Evolutionary conservation across 2,329 filamentous ascomycete species (phyloP).

Genomic region (Arthroderma sp.): DNA sequence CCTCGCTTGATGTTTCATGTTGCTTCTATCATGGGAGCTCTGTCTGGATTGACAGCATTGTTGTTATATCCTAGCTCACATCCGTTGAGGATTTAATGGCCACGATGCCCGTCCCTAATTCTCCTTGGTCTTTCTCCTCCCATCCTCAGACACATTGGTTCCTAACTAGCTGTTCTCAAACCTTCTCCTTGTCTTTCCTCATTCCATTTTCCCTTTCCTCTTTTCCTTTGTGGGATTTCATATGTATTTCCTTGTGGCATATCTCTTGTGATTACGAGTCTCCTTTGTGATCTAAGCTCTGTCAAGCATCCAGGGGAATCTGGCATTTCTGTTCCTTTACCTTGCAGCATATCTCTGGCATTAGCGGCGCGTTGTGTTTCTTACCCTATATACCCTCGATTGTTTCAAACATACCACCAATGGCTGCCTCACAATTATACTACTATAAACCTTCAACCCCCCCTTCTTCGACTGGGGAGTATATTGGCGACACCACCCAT

Average conservation of each 20-base stretch:
- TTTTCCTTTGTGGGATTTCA: slow-evolving; percentile 10
- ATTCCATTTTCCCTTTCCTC: slow-evolving; percentile 10
- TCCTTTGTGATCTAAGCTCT: background rate
- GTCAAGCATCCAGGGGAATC: background rate
- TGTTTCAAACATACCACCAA: background rate
- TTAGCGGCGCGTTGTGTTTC: background rate
- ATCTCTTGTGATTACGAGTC: slow-evolving; percentile 2
- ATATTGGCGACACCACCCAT: slow-evolving; percentile 29
- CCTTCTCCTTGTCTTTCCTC: slow-evolving; percentile 13
- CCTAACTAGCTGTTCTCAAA: slow-evolving; percentile 5
- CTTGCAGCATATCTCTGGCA: slow-evolving; percentile 1
- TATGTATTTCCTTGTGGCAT: slow-evolving; percentile 4
- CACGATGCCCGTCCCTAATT: slow-evolving; percentile 16
- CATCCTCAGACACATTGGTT: slow-evolving; percentile 4
- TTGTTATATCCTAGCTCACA: background rate
- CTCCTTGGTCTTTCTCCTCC: slow-evolving; percentile 7
- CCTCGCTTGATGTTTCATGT: slow-evolving; percentile 8
- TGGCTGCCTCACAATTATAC: slow-evolving; percentile 23
- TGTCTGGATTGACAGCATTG: slow-evolving; percentile 1
- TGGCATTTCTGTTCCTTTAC: slow-evolving; percentile 1
- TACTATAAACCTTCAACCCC: slow-evolving; percentile 34
- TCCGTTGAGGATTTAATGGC: slow-evolving; percentile 25
- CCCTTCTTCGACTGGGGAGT: slow-evolving; percentile 25
- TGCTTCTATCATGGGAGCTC: slow-evolving; percentile 1
- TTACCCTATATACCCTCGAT: background rate